Evolutionary conservation across 805 yeast genomes (phyloP), one percentile per base, ranked within the genome.

Genomic region (Wickerhamiella alocasiicola): DNA sequence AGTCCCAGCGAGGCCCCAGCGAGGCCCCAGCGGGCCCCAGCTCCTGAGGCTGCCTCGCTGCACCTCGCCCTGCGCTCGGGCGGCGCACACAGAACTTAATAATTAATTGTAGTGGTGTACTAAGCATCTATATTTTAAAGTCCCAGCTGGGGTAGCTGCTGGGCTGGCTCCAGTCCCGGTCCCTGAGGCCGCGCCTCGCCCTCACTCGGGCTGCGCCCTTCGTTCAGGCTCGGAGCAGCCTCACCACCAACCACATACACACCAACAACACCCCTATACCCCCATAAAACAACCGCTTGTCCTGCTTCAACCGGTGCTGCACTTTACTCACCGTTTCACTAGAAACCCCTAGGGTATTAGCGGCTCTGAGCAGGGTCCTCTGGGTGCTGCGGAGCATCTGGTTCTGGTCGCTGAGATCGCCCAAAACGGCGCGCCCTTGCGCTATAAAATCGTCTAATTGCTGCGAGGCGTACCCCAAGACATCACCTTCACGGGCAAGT

Each of bases 391-490:
- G 64, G 43, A 88, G 66, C 21, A 78, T 68, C 52, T 78, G 79
- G 57, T 83, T 82, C 56, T 91, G 96, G 35, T 79, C 85, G 15
- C 81, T 79, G 17, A 91, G 65, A 55, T 87, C 94, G 38, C 81
- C 93, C 48, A 84, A 72, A 2, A 95, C 83, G 36, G 71, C 70
- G 45, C 80, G 74, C 2, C 96, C 97, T 78, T 83, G 80, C 53
- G 82, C 96, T 31, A 91, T 59, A 31, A 91, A 83, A 48, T 82
- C 84, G 56, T 91, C 98, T 46, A 91, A 63, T 55, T 83, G 94
- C 41, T 76, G 76, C 31, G 81, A 76, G 0, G 94, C 85, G 43
- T 81, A 65, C 24, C 70, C 68, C 36, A 65, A 42, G 17, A 62
- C 70, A 33, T 71, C 70, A 33, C 68, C 70, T 53, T 91, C 97